Conservation (phyloP, 306 rosid genomes). For the Comarum palustre region DNA sequence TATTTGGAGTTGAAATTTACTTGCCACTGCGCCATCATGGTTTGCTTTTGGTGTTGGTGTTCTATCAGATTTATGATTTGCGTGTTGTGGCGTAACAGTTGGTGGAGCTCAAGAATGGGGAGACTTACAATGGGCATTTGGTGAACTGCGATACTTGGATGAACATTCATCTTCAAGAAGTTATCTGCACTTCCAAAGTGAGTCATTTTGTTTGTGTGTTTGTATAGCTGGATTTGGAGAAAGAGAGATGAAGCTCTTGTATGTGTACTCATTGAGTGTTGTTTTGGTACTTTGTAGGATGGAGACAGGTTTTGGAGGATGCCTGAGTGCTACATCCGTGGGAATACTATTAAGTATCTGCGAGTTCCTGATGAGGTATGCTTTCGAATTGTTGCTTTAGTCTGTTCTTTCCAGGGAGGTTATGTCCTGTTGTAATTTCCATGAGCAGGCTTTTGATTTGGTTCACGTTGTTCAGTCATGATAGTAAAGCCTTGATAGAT, state of each 20-base stretch:
- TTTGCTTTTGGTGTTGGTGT: neutral
- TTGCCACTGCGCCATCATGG: neutral
- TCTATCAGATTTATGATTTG: slow-evolving; percentile 21
- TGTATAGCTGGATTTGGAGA: neutral
- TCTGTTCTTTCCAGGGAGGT: neutral
- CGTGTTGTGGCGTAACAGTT: slow-evolving; percentile 42
- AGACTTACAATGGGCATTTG: slow-evolving; percentile 96
- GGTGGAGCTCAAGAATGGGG: slow-evolving; percentile 96
- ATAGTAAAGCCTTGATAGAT: neutral
- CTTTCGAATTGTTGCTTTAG: neutral
- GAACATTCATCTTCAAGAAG: slow-evolving; percentile 99
- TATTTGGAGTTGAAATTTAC: neutral
- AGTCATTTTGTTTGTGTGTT: neutral
- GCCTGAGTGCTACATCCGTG: slow-evolving; percentile 98
- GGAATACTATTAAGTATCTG: slow-evolving; percentile 92
- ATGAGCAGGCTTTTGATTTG: neutral
- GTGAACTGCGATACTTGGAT: slow-evolving; percentile 99
- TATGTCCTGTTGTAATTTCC: neutral
- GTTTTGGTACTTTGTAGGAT: slow-evolving; percentile 45
- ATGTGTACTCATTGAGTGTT: neutral
- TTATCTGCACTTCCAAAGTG: slow-evolving; percentile 94
- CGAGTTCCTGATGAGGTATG: slow-evolving; percentile 98
- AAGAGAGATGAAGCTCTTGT: neutral
- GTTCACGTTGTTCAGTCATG: neutral
- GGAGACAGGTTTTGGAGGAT: slow-evolving; percentile 99